Conservation (phyloP, 306 rosid genomes). For the Mucuna pruriens region DNA sequence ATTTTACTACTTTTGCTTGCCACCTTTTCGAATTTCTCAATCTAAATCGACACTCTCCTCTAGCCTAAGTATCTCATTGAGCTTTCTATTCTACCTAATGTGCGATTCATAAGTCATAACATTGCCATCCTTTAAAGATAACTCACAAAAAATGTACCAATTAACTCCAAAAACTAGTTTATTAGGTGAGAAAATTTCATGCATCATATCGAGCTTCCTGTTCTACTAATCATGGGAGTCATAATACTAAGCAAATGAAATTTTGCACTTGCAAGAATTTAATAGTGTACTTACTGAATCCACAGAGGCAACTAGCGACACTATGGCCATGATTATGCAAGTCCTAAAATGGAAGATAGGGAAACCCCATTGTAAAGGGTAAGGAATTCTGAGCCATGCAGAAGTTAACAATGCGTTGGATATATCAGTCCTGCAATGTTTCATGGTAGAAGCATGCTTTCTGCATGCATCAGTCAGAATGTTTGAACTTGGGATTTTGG, state of each 20-base stretch:
- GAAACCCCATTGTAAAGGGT: slow-evolving; percentile 89
- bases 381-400: slow-evolving; percentile 77
- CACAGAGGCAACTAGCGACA: slow-evolving; percentile 71
- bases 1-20: not conserved
- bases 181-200: not conserved
- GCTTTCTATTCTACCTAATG: not conserved
- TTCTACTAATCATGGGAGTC: not conserved
- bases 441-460: slow-evolving; percentile 79
- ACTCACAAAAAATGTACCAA: not conserved
- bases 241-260: not conserved
- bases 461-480: slow-evolving; percentile 70
- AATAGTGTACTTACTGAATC: slow-evolving; percentile 64
- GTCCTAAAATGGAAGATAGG: slow-evolving; percentile 78
- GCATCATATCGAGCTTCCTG: not conserved
- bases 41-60: not conserved
- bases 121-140: not conserved
- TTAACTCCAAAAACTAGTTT: not conserved
- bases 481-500: slow-evolving; percentile 79
- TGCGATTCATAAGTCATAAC: not conserved
- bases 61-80: not conserved
- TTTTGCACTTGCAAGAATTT: slow-evolving; percentile 27
- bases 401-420: slow-evolving; percentile 78
- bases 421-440: slow-evolving; percentile 82
- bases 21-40: not conserved
- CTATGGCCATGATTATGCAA: slow-evolving; percentile 70